These are phyloP conservation scores for Wallacemonas sp. DNA, from an alignment of 208 protist genomes.

Conservation along the genomic window DNA sequence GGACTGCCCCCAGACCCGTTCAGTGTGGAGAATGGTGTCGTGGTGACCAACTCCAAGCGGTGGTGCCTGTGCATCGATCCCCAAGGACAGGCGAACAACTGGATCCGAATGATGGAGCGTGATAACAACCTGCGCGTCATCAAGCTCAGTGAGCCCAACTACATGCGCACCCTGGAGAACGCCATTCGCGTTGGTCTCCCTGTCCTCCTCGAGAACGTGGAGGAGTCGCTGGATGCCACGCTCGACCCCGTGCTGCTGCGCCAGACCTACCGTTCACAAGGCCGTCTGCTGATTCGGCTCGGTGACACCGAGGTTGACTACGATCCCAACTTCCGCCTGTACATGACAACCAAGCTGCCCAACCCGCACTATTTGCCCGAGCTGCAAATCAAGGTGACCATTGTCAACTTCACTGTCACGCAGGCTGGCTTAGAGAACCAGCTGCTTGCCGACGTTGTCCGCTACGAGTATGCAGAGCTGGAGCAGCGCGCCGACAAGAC, in stretches of 20 bases:
- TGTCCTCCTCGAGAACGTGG: conserved; percentile 96
- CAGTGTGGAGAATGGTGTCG: conserved; percentile 92
- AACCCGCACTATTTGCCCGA: conserved; percentile 97
- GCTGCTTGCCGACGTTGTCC: conserved; percentile 92
- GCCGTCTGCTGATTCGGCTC: conserved; percentile 90
- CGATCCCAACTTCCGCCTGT: conserved; percentile 93
- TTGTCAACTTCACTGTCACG: conserved; percentile 96
- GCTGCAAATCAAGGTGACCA: conserved; percentile 93
- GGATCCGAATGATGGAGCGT: conserved; percentile 94
- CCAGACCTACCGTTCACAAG: conserved; percentile 92
- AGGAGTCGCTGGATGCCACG: conserved; percentile 95
- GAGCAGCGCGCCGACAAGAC: conserved; percentile 91
- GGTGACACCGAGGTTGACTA: conserved; percentile 96
- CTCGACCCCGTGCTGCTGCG: conserved; percentile 95
- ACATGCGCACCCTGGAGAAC: conserved; percentile 93
- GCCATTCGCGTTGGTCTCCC: conserved; percentile 94
- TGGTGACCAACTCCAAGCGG: conserved; percentile 84
- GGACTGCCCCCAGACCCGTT: conserved; percentile 94
- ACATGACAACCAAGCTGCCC: conserved; percentile 95
- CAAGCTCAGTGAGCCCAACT: conserved; percentile 91
- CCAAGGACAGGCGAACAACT: conserved; percentile 95
- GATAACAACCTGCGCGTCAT: conserved; percentile 91
- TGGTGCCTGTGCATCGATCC: conserved; percentile 95
- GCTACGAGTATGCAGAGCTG: conserved; percentile 91
- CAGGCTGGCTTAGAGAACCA: conserved; percentile 91